Evolutionary conservation across 2,329 filamentous ascomycete species (phyloP).

Genomic region (Colletotrichum trifolii): DNA sequence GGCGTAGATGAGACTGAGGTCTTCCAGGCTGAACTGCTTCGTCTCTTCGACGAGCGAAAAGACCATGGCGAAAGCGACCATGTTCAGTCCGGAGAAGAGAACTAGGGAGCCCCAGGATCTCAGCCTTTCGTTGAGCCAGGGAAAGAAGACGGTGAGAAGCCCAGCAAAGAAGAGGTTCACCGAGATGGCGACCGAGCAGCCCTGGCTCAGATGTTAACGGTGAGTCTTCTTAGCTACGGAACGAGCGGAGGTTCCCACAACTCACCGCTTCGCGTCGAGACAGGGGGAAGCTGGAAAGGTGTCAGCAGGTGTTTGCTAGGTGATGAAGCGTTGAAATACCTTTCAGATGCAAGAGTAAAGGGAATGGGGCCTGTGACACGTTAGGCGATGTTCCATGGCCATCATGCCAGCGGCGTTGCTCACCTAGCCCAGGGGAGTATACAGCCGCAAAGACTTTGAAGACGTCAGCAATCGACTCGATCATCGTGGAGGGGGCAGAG

Average conservation of each 20-base stretch:
- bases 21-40: slow-evolving; percentile 51
- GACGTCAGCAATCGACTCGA: not conserved
- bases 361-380: not conserved
- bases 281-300: not conserved
- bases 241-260: not conserved
- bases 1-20: slow-evolving; percentile 52
- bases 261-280: not conserved
- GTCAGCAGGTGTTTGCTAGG: not conserved
- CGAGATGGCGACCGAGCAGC: slow-evolving; percentile 4
- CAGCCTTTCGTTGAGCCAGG: not conserved
- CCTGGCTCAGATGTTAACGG: not conserved
- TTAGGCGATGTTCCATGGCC: not conserved
- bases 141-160: not conserved
- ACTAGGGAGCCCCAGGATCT: not conserved
- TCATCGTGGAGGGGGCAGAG: not conserved
- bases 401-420: not conserved
- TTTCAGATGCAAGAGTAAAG: slow-evolving; percentile 4
- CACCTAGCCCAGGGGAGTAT: not conserved
- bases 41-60: slow-evolving; percentile 57
- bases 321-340: not conserved
- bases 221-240: not conserved
- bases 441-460: not conserved
- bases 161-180: slow-evolving; percentile 9
- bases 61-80: slow-evolving; percentile 56
- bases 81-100: slow-evolving; percentile 48